Evolutionary conservation across 225 moss, liverwort and hornwort species (phyloP), one percentile per base, ranked within the genome.

Genomic region (Thuidium tamariscinum): DNA sequence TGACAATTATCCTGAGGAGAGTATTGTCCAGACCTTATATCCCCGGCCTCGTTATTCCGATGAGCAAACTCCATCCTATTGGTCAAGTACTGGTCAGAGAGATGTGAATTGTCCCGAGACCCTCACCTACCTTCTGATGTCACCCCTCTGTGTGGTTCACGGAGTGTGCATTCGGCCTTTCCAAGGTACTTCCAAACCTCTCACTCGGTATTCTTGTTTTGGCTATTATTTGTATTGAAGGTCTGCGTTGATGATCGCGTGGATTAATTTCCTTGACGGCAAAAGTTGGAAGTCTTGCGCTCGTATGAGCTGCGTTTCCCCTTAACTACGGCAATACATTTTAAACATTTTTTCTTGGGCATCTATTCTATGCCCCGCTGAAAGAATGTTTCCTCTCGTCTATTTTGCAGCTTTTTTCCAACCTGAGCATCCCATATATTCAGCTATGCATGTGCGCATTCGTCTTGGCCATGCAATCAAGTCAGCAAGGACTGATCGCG

Each of bases 61-160:
- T 74, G 79, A 73, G 54, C 83, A 74, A 77, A 88, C 85, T 32
- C 93, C 94, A 76, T 96, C 96, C 22, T 96, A 96, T 60, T 96
- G 96, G 96, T 96, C 96, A 59, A 96, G 96, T 80, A 93, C 67
- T 63, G 96, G 95, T 44, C 89, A 94, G 85, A 75, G 74, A 19
- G 80, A 92, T 85, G 80, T 90, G 13, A 92, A 90, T 89, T 93
- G 78, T 44, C 95, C 96, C 2, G 96, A 96, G 88, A 94, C 95
- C 57, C 91, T 96, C 26, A 96, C 96, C 62, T 96, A 96, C 83
- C 87, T 86, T 41, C 75, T 96, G 79, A 27, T 86, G 68, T 91
- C 94, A 20, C 90, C 91, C 62, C 94, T 96, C 56, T 96, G 96
- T 87, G 91, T 96, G 75, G 94, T 96, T 44, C 95, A 95, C 83